phyloP scores from a whole-genome alignment of 768 basidiomycete species.

The Pisolithus tinctorius region DNA sequence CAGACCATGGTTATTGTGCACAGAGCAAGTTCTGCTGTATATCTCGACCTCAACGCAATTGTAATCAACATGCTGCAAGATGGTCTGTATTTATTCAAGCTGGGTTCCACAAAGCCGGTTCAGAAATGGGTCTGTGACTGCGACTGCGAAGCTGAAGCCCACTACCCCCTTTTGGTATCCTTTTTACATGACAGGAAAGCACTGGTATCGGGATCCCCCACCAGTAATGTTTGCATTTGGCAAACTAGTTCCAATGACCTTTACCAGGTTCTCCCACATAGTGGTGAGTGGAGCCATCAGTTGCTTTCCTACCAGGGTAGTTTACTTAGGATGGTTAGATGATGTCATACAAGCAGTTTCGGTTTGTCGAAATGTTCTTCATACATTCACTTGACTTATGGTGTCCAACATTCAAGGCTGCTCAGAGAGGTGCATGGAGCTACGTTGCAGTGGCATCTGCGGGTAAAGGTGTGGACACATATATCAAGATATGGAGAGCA shows the following conservation, averaged over 20 bases:
- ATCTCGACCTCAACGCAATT: background rate
- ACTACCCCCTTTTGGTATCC: background rate
- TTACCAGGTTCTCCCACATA: background rate
- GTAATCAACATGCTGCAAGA: background rate
- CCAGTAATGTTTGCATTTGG: background rate
- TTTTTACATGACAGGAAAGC: background rate
- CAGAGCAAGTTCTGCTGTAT: background rate
- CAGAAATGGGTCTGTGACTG: background rate
- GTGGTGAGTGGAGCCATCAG: background rate
- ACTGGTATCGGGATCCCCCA: background rate
- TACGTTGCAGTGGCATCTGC: background rate
- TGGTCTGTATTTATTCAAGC: background rate
- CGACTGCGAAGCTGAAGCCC: background rate
- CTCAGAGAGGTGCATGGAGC: background rate
- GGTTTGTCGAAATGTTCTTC: background rate
- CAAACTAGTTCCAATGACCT: background rate
- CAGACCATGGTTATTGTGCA: too few species aligned
- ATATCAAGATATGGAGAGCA: conserved; percentile 1
- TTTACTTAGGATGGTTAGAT: background rate
- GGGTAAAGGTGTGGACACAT: background rate
- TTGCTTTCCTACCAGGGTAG: background rate
- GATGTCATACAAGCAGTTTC: background rate
- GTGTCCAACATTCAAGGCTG: background rate
- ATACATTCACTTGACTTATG: background rate
- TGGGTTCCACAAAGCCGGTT: background rate